phyloP scores from a whole-genome alignment of 176 grass and related monocot genomes.

The Chloris gayana region DNA sequence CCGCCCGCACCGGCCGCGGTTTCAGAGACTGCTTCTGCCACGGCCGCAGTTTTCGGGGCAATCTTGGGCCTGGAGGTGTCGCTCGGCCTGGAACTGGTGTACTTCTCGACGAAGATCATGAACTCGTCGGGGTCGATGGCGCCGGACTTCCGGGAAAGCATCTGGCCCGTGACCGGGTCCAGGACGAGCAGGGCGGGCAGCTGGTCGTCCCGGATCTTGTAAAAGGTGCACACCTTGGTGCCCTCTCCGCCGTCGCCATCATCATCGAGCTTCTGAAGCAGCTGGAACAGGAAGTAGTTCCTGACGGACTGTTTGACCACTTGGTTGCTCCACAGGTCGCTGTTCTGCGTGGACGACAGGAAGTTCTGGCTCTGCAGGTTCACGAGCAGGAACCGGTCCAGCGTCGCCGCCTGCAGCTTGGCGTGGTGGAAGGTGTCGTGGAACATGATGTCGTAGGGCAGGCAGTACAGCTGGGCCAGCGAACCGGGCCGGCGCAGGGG shows the following conservation, averaged over 20 bases:
- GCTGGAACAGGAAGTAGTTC: slow-evolving; percentile 26
- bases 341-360: slow-evolving; percentile 35
- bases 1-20: neutral
- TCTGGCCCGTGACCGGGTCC: slow-evolving; percentile 49
- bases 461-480: neutral
- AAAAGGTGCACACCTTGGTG: slow-evolving; percentile 25
- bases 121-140: slow-evolving; percentile 28
- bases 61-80: neutral
- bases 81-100: slow-evolving; percentile 22
- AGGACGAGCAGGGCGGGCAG: slow-evolving; percentile 38
- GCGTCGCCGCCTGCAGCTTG: slow-evolving; percentile 19
- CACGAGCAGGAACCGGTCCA: slow-evolving; percentile 34
- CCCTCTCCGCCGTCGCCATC: neutral
- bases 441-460: slow-evolving; percentile 18
- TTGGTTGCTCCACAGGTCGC: slow-evolving; percentile 39
- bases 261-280: neutral
- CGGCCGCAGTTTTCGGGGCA: neutral
- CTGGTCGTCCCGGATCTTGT: neutral
- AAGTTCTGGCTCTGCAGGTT: slow-evolving; percentile 1
- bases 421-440: neutral
- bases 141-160: slow-evolving; percentile 20
- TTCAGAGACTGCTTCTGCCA: neutral
- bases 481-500: neutral
- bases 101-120: neutral
- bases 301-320: neutral